Conservation (phyloP, 2,329 filamentous ascomycete genomes). For the Fusarium multiceps region DNA sequence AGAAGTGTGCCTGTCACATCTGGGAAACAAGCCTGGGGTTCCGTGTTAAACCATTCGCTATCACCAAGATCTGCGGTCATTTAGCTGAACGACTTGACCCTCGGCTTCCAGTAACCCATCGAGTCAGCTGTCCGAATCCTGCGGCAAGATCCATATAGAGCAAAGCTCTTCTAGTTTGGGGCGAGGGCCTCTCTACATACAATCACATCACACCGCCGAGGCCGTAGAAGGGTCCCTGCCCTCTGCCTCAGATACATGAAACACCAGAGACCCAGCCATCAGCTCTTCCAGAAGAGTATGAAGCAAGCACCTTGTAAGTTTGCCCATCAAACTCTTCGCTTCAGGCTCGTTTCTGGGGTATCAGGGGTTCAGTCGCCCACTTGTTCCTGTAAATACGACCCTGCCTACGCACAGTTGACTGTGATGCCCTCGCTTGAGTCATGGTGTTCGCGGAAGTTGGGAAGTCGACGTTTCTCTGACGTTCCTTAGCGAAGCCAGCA, state of each 20-base stretch:
- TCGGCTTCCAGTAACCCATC: background rate
- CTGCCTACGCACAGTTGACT: constrained; percentile 14
- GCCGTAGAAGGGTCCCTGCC: constrained; percentile 33
- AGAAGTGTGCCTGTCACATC: constrained; percentile 6
- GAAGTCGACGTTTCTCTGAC: constrained; percentile 13
- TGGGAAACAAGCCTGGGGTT: constrained; percentile 19
- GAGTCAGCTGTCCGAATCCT: constrained; percentile 8
- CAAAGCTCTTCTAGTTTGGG: constrained; percentile 1
- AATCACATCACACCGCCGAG: constrained; percentile 37
- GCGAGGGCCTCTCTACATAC: background rate
- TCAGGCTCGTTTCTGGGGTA: constrained; percentile 38
- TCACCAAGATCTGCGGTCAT: constrained; percentile 14
- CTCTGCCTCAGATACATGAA: constrained; percentile 43
- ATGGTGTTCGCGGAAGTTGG: constrained; percentile 22
- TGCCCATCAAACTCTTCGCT: constrained; percentile 20
- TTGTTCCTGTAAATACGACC: constrained; percentile 38
- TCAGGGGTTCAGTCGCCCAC: constrained; percentile 30
- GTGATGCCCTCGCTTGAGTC: constrained; percentile 38
- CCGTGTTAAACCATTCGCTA: constrained; percentile 20
- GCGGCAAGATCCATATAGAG: background rate
- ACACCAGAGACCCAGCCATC: constrained; percentile 32
- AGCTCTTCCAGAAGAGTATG: constrained; percentile 45
- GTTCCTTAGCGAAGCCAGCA: constrained; percentile 21
- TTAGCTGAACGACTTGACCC: background rate
- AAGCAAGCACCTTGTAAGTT: constrained; percentile 29